Evolutionary conservation across 805 yeast species (phyloP).

Genomic region (Wickerhamiella occidentalis): DNA sequence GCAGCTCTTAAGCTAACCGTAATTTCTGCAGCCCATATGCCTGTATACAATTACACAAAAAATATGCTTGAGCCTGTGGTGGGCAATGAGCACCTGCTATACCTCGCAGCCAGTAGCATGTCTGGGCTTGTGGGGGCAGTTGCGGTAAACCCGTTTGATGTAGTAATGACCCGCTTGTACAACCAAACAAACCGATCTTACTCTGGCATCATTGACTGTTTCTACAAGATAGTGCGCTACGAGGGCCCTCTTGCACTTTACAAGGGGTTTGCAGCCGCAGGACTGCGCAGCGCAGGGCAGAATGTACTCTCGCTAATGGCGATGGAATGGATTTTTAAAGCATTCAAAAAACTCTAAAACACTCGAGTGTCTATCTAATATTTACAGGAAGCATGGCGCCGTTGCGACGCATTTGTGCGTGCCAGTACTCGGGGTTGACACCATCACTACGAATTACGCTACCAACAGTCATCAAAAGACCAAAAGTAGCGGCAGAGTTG

Average conservation of each 20-base stretch:
- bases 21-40: slow-evolving; percentile 90
- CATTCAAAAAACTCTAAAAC: slow-evolving; percentile 36
- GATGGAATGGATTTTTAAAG: slow-evolving; percentile 87
- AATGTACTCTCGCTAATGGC: slow-evolving; percentile 75
- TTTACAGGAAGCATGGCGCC: slow-evolving; percentile 1
- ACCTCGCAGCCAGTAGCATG: slow-evolving; percentile 56
- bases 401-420: background rate
- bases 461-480: slow-evolving; percentile 92
- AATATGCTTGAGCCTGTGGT: slow-evolving; percentile 42
- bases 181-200: slow-evolving; percentile 85
- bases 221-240: slow-evolving; percentile 60
- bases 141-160: slow-evolving; percentile 98
- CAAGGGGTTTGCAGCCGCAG: slow-evolving; percentile 90
- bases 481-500: slow-evolving; percentile 95
- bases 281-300: slow-evolving; percentile 88
- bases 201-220: slow-evolving; percentile 78
- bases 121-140: slow-evolving; percentile 89
- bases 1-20: slow-evolving; percentile 85
- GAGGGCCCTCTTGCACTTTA: slow-evolving; percentile 83
- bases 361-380: background rate
- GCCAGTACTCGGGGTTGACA: slow-evolving; percentile 8
- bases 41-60: slow-evolving; percentile 74
- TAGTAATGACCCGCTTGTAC: slow-evolving; percentile 83
- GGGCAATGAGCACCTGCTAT: slow-evolving; percentile 52
- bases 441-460: slow-evolving; percentile 38